Percentiles rank a stretch among this genome's conserved stretches.
Conservation (phyloP, 208 protist species). For the Leishmania amazonensis region DNA sequence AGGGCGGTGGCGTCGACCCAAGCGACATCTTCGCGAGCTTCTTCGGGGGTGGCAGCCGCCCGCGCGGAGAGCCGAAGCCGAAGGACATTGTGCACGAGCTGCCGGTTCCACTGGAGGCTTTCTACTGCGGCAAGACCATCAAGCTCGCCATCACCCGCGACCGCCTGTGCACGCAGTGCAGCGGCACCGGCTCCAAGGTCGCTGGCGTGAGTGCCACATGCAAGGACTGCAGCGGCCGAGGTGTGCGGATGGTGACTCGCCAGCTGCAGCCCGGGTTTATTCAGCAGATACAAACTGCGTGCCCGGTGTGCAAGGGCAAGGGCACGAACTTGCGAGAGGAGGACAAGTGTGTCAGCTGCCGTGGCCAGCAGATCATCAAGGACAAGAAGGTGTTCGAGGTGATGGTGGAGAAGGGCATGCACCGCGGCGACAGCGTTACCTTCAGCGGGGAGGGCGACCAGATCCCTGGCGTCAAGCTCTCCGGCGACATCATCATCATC, state of each 20-base stretch:
- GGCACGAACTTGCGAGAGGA: conserved; percentile 92
- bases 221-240: conserved; percentile 92
- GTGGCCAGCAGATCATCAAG: conserved; percentile 94
- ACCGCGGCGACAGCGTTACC: conserved; percentile 94
- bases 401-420: conserved; percentile 97
- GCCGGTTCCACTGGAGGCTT: conserved; percentile 94
- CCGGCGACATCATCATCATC: conserved; percentile 98
- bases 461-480: conserved; percentile 88
- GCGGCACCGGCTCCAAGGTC: conserved; percentile 82
- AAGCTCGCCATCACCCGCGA: conserved; percentile 95
- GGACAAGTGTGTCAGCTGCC: conserved; percentile 95
- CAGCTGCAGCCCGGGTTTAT: conserved; percentile 97
- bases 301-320: conserved; percentile 93
- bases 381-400: conserved; percentile 98
- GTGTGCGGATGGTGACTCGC: conserved; percentile 92
- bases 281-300: conserved; percentile 96
- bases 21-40: conserved; percentile 92
- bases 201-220: conserved; percentile 85
- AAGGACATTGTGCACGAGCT: conserved; percentile 96
- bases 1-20: conserved; percentile 81
- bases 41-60: conserved; percentile 87
- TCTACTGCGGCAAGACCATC: conserved; percentile 98
- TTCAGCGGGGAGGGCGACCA: conserved; percentile 97
- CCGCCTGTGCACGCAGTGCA: conserved; percentile 89
- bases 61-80: conserved; percentile 92